Evolutionary conservation across 345 rosid genomes (phyloP).

Genomic region (Syzygium oleosum): DNA sequence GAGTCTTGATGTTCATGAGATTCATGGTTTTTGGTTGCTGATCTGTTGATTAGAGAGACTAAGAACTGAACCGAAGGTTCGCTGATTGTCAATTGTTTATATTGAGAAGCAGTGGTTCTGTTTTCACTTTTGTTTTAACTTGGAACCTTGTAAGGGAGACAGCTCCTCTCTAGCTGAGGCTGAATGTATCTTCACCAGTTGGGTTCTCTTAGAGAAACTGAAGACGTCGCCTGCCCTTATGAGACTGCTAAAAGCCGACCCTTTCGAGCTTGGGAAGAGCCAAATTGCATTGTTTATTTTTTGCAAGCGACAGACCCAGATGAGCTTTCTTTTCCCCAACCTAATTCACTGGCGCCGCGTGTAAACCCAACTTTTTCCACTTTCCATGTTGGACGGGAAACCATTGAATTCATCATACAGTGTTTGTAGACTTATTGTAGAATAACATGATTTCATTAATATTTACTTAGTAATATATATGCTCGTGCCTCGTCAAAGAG

Average conservation of each 20-base stretch:
- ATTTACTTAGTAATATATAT: not conserved
- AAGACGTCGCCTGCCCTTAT: not conserved
- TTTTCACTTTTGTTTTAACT: not conserved
- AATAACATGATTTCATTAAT: not conserved
- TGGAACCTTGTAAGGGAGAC: not conserved
- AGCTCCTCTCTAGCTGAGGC: not conserved
- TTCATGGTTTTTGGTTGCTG: not conserved
- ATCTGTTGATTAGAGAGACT: not conserved
- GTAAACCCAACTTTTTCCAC: not conserved
- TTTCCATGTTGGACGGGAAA: not conserved
- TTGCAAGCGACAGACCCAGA: not conserved
- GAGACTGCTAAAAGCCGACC: not conserved
- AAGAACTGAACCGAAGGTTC: not conserved
- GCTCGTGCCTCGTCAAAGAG: not conserved
- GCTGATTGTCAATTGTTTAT: not conserved
- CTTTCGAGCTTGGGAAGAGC: not conserved
- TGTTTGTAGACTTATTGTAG: not conserved
- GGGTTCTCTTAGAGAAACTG: not conserved
- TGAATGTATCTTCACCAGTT: not conserved
- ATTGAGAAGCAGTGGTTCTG: not conserved
- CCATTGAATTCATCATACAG: not conserved
- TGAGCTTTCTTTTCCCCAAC: not conserved
- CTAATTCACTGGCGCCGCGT: not conserved
- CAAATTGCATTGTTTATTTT: not conserved
- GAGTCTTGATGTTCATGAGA: not conserved